These are phyloP conservation scores for Tetrahymena malaccensis DNA, from an alignment of 73 alveolate genomes.

Conservation along the genomic window DNA sequence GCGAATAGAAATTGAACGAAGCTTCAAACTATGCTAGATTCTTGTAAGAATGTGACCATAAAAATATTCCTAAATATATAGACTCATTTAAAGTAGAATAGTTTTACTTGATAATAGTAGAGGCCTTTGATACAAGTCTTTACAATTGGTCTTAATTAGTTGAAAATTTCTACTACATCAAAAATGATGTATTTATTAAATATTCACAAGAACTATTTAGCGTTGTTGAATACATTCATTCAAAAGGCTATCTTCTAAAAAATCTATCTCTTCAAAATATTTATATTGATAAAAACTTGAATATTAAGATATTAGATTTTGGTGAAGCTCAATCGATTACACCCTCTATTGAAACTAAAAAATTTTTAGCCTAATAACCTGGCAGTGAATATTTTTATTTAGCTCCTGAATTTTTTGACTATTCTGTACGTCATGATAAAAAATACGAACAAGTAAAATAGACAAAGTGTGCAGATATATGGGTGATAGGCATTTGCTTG, in stretches of 20 bases:
- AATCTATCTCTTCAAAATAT: background rate
- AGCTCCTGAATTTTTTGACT: background rate
- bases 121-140: background rate
- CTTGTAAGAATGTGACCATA: background rate
- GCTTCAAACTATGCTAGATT: background rate
- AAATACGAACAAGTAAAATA: background rate
- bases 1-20: background rate
- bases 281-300: background rate
- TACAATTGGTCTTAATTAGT: background rate
- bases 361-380: background rate
- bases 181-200: background rate
- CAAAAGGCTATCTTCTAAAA: background rate
- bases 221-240: background rate
- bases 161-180: background rate
- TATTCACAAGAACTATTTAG: background rate
- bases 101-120: background rate
- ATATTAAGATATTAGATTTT: too few species aligned
- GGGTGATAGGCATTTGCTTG: background rate
- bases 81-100: too few species aligned
- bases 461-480: background rate
- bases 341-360: background rate
- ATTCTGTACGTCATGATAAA: background rate
- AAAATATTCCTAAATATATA: background rate
- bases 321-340: background rate
- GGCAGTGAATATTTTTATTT: background rate